These are phyloP conservation scores for Vachellia pachyceras DNA, from an alignment of 306 rosid species.

Conservation along the genomic window DNA sequence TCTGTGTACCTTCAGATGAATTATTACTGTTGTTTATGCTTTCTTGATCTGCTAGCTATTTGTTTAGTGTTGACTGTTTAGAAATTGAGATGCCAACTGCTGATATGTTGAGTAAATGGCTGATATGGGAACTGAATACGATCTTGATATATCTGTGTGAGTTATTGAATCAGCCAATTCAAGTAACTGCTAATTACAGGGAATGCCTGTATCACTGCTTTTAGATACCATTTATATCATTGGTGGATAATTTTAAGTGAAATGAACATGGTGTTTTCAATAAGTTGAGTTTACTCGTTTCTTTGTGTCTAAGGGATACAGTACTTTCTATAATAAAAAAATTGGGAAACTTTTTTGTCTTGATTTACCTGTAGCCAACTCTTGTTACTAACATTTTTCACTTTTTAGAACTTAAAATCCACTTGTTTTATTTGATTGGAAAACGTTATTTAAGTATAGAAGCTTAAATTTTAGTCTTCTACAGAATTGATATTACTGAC, in stretches of 20 bases:
- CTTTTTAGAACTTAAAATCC: neutral
- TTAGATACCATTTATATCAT: neutral
- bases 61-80: neutral
- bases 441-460: neutral
- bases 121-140: constrained; percentile 12
- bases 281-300: no score
- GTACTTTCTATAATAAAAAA: neutral
- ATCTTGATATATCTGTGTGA: constrained; percentile 1
- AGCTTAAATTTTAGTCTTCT: neutral
- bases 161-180: neutral
- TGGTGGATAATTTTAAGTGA: neutral
- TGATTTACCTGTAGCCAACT: neutral
- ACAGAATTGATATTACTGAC: neutral
- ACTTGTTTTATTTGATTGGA: neutral
- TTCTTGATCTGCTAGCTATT: neutral
- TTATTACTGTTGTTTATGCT: no score
- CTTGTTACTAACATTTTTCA: neutral
- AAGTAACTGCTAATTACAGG: neutral
- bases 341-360: neutral
- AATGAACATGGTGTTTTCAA: neutral
- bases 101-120: constrained; percentile 15
- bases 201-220: neutral
- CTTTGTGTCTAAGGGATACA: neutral
- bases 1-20: neutral
- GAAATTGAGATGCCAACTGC: neutral